Conservation (phyloP, 148 eudicot genomes). For the Vaccinium vitisidaea region DNA sequence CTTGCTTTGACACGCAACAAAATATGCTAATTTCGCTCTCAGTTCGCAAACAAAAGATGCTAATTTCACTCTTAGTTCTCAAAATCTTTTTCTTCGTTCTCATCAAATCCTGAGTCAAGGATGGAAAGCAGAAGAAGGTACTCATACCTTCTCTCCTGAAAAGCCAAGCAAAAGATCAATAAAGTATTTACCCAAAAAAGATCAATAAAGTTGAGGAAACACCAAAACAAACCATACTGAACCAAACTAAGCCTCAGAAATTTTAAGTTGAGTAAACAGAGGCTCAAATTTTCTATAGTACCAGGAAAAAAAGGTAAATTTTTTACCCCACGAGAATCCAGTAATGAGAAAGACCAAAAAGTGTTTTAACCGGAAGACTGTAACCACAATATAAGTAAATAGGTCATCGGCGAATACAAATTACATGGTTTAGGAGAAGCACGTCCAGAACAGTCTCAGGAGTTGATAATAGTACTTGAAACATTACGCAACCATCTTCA, state of each 20-base stretch:
- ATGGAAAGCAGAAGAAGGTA: constrained; percentile 43
- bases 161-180: too few species aligned
- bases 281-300: too few species aligned
- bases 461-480: constrained; percentile 53
- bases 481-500: constrained; percentile 38
- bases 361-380: not conserved
- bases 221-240: not conserved
- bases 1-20: constrained; percentile 25
- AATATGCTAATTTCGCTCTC: constrained; percentile 43
- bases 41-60: constrained; percentile 23
- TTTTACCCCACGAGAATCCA: not conserved
- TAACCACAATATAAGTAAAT: not conserved
- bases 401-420: not conserved
- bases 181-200: too few species aligned
- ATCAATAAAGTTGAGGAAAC: constrained; percentile 1
- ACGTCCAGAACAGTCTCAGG: constrained; percentile 45
- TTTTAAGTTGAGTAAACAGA: too few species aligned
- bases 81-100: constrained; percentile 15
- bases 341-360: not conserved
- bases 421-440: constrained; percentile 7
- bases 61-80: constrained; percentile 35
- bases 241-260: too few species aligned
- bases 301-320: not conserved
- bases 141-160: constrained; percentile 40
- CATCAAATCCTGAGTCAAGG: constrained; percentile 35